phyloP scores from a whole-genome alignment of 192 early-diverging fungal genomes.

The Irineochytrium annulatum region DNA sequence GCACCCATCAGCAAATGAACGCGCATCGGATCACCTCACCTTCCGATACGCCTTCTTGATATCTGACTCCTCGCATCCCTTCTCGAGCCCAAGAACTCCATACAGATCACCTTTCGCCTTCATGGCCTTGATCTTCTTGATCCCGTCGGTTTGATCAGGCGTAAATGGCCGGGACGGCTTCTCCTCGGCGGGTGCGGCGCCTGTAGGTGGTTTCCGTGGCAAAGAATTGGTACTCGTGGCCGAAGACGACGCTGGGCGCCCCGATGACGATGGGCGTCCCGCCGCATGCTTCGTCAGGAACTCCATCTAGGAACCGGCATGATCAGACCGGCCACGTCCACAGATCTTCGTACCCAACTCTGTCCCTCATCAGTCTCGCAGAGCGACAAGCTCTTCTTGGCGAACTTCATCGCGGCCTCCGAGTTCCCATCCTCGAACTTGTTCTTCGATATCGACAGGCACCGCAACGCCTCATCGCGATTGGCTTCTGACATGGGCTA shows the following conservation, averaged over 20 bases:
- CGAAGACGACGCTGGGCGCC: not conserved
- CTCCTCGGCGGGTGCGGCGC: constrained; percentile 16
- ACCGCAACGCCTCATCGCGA: constrained; percentile 79
- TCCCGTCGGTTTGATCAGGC: constrained; percentile 70
- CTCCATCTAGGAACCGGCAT: not conserved
- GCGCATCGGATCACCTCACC: constrained; percentile 33
- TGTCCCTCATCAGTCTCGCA: constrained; percentile 69
- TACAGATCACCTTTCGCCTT: constrained; percentile 75
- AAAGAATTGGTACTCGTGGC: constrained; percentile 5
- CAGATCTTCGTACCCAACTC: constrained; percentile 33
- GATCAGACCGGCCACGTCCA: not conserved
- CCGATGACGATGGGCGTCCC: not conserved
- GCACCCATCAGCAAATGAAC: not conserved
- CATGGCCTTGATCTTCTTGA: constrained; percentile 69
- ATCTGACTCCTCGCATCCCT: constrained; percentile 70
- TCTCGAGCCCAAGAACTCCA: constrained; percentile 71
- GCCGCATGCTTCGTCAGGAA: not conserved
- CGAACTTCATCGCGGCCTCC: constrained; percentile 71
- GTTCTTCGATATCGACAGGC: constrained; percentile 70
- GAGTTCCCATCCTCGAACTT: constrained; percentile 66
- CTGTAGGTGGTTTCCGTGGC: constrained; percentile 10
- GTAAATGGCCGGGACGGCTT: constrained; percentile 60
- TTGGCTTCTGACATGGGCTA: no score
- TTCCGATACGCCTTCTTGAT: constrained; percentile 95
- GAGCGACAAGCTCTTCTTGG: constrained; percentile 74